Base-by-base conservation (phyloP, 1,284 basidiomycete species). In the Ganoderma lingzhi region DNA sequence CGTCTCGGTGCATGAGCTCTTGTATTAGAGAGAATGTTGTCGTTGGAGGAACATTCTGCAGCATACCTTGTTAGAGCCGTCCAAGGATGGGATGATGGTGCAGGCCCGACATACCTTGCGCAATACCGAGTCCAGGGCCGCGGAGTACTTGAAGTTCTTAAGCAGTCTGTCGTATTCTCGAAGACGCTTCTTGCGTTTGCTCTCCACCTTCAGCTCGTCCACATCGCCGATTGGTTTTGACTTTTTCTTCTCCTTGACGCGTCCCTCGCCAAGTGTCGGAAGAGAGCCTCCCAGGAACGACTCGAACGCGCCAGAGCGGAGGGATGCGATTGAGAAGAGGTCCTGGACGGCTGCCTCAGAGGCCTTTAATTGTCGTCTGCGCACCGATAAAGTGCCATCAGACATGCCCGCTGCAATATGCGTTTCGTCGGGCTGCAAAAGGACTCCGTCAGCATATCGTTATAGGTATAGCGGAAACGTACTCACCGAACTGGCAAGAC, bases 361-460 rank as follows among this genome's bases (percentile, higher is more conserved):
- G 1, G 89, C 83, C 80, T 95, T 96, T 41, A 88, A 87, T 77
- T 96, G 93, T 70, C 96, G 87, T 75, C 95, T 86, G 42, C 96
- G 92, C 48, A 97, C 88, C 35, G 96, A 96, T 14, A 99, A 86
- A 1, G 97, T 99, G 1, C 97, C 97, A 79, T 99, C 98, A 2
- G 96, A 93, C 93, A 99, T 96, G 35, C 97, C 98, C 2, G 94
- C 95, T 0, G 95, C 95, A 62, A 99, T 93, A 77, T 99, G 97
- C 1, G 96, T 97, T 78, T 98, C 96, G 80, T 99, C 97, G 23
- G 97, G 97, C 91, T 97, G 71, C 37, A 23, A 17, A 65, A 44
- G 65, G 17, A 12, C 70, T 55, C n/a, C 5, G 35, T 66, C 41
- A 70, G 53, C 4, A 67, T 69, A 8, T 60, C 58, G 48, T 19